Percentiles rank a stretch among this genome's conserved stretches.
Evolutionary conservation across 176 grass and related monocot species (phyloP).

Genomic region (Tillandsia fasciculata): DNA sequence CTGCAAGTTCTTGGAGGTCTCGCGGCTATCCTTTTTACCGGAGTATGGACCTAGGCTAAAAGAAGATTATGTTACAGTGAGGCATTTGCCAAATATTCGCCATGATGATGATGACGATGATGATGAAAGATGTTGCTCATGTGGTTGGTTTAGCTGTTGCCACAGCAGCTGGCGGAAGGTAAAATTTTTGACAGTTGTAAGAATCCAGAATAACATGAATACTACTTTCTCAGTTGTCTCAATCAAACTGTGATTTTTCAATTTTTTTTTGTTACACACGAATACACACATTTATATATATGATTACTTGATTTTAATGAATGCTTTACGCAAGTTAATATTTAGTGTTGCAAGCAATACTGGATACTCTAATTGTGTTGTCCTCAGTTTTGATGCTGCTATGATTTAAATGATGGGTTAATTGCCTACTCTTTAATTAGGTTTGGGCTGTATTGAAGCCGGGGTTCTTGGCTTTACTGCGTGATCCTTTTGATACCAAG

Average conservation of each 20-base stretch:
- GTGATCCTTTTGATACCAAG: slow-evolving; percentile 91
- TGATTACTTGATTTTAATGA: neutral
- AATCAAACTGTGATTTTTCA: neutral
- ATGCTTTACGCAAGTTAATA: neutral
- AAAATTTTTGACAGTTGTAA: slow-evolving; percentile 1
- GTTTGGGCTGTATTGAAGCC: slow-evolving; percentile 95
- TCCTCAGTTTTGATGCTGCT: slow-evolving; percentile 12
- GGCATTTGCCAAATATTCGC: slow-evolving; percentile 85
- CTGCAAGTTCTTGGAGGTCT: slow-evolving; percentile 97
- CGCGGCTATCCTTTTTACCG: slow-evolving; percentile 80
- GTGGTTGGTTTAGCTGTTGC: slow-evolving; percentile 72
- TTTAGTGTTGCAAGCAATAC: neutral
- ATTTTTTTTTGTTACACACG: too few species aligned
- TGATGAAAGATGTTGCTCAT: slow-evolving; percentile 52
- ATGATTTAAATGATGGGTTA: slow-evolving; percentile 20
- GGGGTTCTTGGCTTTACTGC: slow-evolving; percentile 86
- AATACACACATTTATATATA: neutral
- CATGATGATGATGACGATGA: slow-evolving; percentile 22
- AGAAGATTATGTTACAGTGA: slow-evolving; percentile 89
- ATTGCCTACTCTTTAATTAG: slow-evolving; percentile 33
- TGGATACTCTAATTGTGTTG: slow-evolving; percentile 9
- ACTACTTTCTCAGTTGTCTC: neutral
- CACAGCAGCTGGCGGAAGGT: slow-evolving; percentile 97
- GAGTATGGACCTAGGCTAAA: slow-evolving; percentile 96
- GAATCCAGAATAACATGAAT: neutral